phyloP scores from a whole-genome alignment of 768 basidiomycete genomes.

The Mycena metata region DNA sequence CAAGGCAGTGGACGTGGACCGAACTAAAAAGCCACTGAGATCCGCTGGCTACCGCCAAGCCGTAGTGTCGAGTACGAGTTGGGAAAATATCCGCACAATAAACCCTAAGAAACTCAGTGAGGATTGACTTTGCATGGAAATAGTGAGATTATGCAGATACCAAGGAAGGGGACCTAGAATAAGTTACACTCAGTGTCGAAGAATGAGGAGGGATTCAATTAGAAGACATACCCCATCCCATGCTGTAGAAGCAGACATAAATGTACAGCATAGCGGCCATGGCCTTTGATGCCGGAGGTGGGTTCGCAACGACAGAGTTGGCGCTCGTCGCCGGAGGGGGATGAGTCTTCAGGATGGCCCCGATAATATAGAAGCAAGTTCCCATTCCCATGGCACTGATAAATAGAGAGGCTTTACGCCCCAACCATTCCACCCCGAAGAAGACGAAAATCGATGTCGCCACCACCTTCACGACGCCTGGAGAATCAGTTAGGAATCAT shows the following conservation, averaged over 20 bases:
- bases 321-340: constrained; percentile 60
- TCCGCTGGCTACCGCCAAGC: constrained; percentile 78
- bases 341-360: constrained; percentile 85
- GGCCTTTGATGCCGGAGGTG: constrained; percentile 73
- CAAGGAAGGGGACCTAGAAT: constrained; percentile 57
- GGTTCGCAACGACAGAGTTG: constrained; percentile 46
- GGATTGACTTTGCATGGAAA: not conserved
- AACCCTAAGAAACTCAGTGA: constrained; percentile 48
- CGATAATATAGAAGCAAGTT: constrained; percentile 83
- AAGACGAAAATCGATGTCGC: constrained; percentile 77
- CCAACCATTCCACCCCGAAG: constrained; percentile 75
- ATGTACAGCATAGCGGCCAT: constrained; percentile 92
- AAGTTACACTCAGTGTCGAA: constrained; percentile 45
- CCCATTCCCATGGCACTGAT: constrained; percentile 87
- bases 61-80: constrained; percentile 86
- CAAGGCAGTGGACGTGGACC: constrained; percentile 40
- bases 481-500: not conserved
- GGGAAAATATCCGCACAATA: constrained; percentile 91
- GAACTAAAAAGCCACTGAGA: constrained; percentile 89
- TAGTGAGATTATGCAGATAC: constrained; percentile 28
- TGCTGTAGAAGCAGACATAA: constrained; percentile 89
- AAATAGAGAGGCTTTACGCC: constrained; percentile 78
- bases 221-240: constrained; percentile 77
- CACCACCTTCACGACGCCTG: constrained; percentile 70
- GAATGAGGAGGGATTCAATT: not conserved